These are phyloP conservation scores for Flammula alnicola DNA, from an alignment of 1,284 basidiomycete genomes.

Conservation along the genomic window DNA sequence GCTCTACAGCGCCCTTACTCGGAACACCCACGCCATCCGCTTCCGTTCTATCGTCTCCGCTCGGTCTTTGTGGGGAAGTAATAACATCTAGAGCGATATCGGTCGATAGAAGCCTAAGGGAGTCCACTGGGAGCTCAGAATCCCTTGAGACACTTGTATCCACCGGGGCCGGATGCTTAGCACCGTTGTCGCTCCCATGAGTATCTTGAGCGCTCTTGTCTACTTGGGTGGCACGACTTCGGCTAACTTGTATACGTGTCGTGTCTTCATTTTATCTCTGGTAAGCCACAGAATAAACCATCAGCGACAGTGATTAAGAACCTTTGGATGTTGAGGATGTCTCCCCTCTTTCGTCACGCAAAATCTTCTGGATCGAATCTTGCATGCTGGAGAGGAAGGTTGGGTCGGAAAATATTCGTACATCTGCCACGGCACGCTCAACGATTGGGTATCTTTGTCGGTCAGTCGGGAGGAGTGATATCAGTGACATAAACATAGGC, in stretches of 20 bases:
- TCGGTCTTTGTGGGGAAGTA: not conserved
- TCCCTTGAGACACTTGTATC: not conserved
- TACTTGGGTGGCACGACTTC: too few species aligned
- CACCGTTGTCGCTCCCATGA: too few species aligned
- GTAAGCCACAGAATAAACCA: too few species aligned
- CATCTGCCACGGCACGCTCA: slow-evolving; percentile 64
- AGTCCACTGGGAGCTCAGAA: not conserved
- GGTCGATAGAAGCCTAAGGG: not conserved
- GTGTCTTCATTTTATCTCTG: too few species aligned
- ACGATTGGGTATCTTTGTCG: slow-evolving; percentile 57
- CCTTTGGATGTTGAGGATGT: slow-evolving; percentile 15
- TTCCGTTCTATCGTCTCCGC: not conserved
- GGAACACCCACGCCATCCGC: not conserved
- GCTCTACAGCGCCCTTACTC: slow-evolving; percentile 1
- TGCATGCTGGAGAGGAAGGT: slow-evolving; percentile 50
- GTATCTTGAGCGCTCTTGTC: too few species aligned
- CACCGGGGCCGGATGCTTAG: too few species aligned
- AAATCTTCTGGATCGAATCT: slow-evolving; percentile 44
- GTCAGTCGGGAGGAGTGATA: not conserved
- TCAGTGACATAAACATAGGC: slow-evolving; percentile 2
- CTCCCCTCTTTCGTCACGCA: slow-evolving; percentile 37
- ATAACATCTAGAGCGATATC: not conserved
- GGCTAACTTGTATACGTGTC: too few species aligned
- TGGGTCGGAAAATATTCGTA: slow-evolving; percentile 54
- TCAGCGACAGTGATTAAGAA: too few species aligned